Percentiles rank a stretch among this genome's conserved stretches.
Evolutionary conservation across 352 stramenopile genomes (phyloP).

Genomic region (Phytophthora chlamydospora): DNA sequence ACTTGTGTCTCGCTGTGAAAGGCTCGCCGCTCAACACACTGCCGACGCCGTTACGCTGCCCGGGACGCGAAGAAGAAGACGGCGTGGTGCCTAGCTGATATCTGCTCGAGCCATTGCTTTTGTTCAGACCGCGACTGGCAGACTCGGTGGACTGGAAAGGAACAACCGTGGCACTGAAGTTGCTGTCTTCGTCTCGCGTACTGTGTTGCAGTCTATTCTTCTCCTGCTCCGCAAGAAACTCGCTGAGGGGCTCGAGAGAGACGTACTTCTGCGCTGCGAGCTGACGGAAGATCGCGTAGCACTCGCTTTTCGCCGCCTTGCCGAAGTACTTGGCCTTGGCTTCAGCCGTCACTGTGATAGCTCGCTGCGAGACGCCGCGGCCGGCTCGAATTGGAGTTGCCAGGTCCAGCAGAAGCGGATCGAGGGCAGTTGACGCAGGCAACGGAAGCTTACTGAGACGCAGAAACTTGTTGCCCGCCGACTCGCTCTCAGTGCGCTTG

Average conservation of each 20-base stretch:
- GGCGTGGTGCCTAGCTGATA: neutral
- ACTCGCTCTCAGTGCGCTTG: constrained; percentile 56
- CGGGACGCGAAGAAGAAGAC: constrained; percentile 2
- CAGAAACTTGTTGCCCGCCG: constrained; percentile 65
- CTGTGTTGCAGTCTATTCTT: constrained; percentile 18
- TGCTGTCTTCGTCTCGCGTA: constrained; percentile 25
- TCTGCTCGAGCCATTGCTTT: constrained; percentile 1
- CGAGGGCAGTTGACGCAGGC: constrained; percentile 29
- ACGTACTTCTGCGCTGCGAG: constrained; percentile 72
- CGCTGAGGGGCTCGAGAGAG: constrained; percentile 50
- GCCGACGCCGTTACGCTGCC: constrained; percentile 10
- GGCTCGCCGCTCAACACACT: constrained; percentile 22
- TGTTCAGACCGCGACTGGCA: constrained; percentile 3
- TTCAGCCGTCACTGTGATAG: constrained; percentile 52
- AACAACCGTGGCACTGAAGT: neutral
- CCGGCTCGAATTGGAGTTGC: constrained; percentile 29
- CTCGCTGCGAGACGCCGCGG: constrained; percentile 37
- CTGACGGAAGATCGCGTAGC: constrained; percentile 71
- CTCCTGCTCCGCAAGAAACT: constrained; percentile 56
- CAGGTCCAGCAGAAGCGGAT: constrained; percentile 42
- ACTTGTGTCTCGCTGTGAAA: constrained; percentile 81
- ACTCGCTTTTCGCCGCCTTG: constrained; percentile 50
- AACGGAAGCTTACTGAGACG: constrained; percentile 64
- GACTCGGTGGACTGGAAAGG: constrained; percentile 14
- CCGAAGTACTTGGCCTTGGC: constrained; percentile 78